A percentile compares a stretch with the other conserved stretches of the same genome.
Evolutionary conservation across 495 filamentous ascomycete species (phyloP).

Genomic region (Coniosporium apollinis): DNA sequence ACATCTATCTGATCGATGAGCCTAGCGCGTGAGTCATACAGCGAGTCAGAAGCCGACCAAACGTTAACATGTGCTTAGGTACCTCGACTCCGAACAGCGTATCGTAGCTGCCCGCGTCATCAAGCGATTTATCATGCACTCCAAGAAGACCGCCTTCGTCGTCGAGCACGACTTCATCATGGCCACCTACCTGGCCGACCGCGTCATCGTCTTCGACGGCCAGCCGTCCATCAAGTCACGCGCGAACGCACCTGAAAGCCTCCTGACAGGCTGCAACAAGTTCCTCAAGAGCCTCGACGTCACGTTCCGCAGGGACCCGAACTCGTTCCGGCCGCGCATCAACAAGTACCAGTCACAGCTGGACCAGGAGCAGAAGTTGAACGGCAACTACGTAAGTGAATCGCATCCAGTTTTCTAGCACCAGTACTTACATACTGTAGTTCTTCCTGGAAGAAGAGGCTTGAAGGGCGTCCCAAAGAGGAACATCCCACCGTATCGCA

Average conservation of each 20-base stretch:
- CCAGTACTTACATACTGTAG: conserved; percentile 2
- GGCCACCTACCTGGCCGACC: conserved; percentile 92
- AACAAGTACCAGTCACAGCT: conserved; percentile 93
- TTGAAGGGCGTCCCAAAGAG: conserved; percentile 43
- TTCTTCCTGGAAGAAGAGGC: conserved; percentile 91
- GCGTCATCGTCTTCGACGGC: conserved; percentile 96
- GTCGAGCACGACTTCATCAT: conserved; percentile 99
- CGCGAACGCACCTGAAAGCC: conserved; percentile 76
- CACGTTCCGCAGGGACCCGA: conserved; percentile 94
- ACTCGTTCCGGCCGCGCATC: conserved; percentile 89
- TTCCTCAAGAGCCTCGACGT: conserved; percentile 94
- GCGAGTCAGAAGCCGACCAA: too few relatives aligned
- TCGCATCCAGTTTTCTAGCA: not conserved
- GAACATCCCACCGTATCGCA: conserved; percentile 20
- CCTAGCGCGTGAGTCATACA: conserved; percentile 40
- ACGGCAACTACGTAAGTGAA: conserved; percentile 82
- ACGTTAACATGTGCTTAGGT: too few relatives aligned
- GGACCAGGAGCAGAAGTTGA: conserved; percentile 91
- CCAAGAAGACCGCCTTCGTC: conserved; percentile 97
- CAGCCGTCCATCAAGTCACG: conserved; percentile 72
- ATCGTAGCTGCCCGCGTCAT: conserved; percentile 93
- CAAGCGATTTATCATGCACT: conserved; percentile 99
- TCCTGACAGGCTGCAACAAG: conserved; percentile 90
- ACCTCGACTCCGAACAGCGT: conserved; percentile 97
- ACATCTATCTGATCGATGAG: conserved; percentile 98